Evolutionary conservation across 305 asterid genomes (phyloP).

Genomic region (Fraxinus platypoda): DNA sequence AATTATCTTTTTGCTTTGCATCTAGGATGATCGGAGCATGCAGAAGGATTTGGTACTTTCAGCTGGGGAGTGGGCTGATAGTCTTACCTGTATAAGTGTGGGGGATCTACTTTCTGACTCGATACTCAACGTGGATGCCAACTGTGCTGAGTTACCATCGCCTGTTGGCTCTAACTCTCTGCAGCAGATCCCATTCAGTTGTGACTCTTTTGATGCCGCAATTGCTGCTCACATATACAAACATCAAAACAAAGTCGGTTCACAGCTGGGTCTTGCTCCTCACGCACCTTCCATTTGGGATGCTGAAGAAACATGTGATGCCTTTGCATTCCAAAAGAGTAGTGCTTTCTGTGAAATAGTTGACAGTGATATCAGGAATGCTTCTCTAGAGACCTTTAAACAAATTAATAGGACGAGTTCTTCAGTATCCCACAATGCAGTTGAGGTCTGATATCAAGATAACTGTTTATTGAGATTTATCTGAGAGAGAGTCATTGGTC

Average conservation of each 20-base stretch:
- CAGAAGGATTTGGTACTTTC: slow-evolving; percentile 46
- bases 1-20: slow-evolving; percentile 30
- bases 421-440: slow-evolving; percentile 32
- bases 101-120: slow-evolving; percentile 78
- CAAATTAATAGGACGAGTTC: slow-evolving; percentile 39
- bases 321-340: slow-evolving; percentile 66
- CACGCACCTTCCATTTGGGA: slow-evolving; percentile 78
- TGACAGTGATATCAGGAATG: slow-evolving; percentile 28
- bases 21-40: slow-evolving; percentile 28
- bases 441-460: slow-evolving; percentile 49
- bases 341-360: slow-evolving; percentile 32
- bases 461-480: background rate
- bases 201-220: slow-evolving; percentile 97
- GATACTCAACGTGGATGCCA: slow-evolving; percentile 35
- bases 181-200: slow-evolving; percentile 67
- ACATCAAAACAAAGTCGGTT: slow-evolving; percentile 55
- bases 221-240: slow-evolving; percentile 89
- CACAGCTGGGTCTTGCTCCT: slow-evolving; percentile 42
- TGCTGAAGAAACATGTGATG: slow-evolving; percentile 97
- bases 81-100: slow-evolving; percentile 76
- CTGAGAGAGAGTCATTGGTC: slow-evolving; percentile 17
- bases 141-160: slow-evolving; percentile 41
- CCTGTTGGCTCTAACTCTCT: slow-evolving; percentile 37
- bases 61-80: slow-evolving; percentile 89
- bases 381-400: slow-evolving; percentile 29